These are phyloP conservation scores for Tephrocybe sp. DNA, from an alignment of 768 basidiomycete species.

Conservation along the genomic window DNA sequence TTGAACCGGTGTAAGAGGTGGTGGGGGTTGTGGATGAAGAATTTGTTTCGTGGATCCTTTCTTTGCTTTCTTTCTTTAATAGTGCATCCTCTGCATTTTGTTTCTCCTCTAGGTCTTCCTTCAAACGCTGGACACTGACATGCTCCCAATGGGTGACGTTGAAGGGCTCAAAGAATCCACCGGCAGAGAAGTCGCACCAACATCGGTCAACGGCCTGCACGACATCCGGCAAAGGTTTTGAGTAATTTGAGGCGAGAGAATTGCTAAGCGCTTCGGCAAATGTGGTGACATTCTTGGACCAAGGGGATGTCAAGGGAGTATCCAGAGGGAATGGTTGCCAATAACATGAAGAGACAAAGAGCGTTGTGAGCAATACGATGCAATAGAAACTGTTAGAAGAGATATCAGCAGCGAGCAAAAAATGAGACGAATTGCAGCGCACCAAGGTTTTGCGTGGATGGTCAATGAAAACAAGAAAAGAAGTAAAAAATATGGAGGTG, in stretches of 20 bases:
- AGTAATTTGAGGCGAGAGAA: slow-evolving; percentile 37
- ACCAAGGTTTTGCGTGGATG: slow-evolving; percentile 86
- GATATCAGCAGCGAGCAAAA: slow-evolving; percentile 6
- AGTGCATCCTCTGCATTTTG: slow-evolving; percentile 21
- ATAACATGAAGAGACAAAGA: slow-evolving; percentile 86
- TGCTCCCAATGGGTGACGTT: slow-evolving; percentile 75
- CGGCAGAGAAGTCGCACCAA: slow-evolving; percentile 77
- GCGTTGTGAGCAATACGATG: slow-evolving; percentile 75
- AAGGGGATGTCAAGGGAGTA: slow-evolving; percentile 59
- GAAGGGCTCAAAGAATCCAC: slow-evolving; percentile 72
- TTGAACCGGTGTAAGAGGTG: slow-evolving; percentile 9
- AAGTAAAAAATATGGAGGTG: slow-evolving; percentile 75
- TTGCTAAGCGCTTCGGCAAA: slow-evolving; percentile 64
- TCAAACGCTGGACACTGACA: slow-evolving; percentile 52
- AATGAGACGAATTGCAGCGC: slow-evolving; percentile 21
- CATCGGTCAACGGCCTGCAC: slow-evolving; percentile 76
- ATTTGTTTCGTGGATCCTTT: slow-evolving; percentile 7
- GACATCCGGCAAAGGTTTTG: slow-evolving; percentile 45
- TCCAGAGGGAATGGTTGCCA: slow-evolving; percentile 80
- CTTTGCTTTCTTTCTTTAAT: slow-evolving; percentile 12
- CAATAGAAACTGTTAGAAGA: slow-evolving; percentile 69
- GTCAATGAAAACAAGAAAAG: slow-evolving; percentile 76
- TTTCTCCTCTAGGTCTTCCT: slow-evolving; percentile 36
- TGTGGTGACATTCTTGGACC: slow-evolving; percentile 70
- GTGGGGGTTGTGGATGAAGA: slow-evolving; percentile 1